Evolutionary conservation across 2,329 filamentous ascomycete species (phyloP).

Genomic region (Exophiala viscosa): DNA sequence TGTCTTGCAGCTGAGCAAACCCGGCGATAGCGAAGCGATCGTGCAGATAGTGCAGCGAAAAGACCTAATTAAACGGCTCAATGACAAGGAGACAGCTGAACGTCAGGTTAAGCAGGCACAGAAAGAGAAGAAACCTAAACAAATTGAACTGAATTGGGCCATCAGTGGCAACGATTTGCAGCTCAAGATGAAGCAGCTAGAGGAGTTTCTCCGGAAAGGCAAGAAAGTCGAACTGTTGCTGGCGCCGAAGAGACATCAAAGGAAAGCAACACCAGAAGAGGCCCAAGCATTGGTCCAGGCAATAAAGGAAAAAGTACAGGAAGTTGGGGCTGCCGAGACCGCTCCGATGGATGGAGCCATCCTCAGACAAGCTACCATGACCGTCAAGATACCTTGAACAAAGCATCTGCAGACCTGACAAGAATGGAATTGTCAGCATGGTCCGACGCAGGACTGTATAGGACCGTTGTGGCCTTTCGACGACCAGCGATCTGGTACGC

Average conservation of each 20-base stretch:
- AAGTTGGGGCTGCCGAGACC: constrained; percentile 40
- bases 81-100: constrained; percentile 33
- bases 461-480: no score
- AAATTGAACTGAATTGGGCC: constrained; percentile 86
- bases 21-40: constrained; percentile 48
- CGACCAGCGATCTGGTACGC: no score
- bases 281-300: constrained; percentile 55
- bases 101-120: constrained; percentile 38
- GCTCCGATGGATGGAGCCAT: constrained; percentile 42
- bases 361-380: constrained; percentile 31
- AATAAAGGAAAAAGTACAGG: constrained; percentile 45
- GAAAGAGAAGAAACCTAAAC: constrained; percentile 53
- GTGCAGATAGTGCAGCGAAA: constrained; percentile 67
- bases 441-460: no score
- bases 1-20: constrained; percentile 48
- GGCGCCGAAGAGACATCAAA: constrained; percentile 62
- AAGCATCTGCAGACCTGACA: no score
- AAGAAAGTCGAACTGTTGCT: constrained; percentile 70
- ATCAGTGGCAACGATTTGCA: constrained; percentile 71
- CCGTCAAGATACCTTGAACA: constrained; percentile 19
- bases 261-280: constrained; percentile 59
- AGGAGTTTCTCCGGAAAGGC: constrained; percentile 69
- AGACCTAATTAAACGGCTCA: constrained; percentile 46
- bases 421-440: no score
- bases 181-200: constrained; percentile 66